Evolutionary conservation across 164 flowering plant genomes (phyloP), one percentile per base, ranked within the genome.

Genomic region (Liriodendron chinense): DNA sequence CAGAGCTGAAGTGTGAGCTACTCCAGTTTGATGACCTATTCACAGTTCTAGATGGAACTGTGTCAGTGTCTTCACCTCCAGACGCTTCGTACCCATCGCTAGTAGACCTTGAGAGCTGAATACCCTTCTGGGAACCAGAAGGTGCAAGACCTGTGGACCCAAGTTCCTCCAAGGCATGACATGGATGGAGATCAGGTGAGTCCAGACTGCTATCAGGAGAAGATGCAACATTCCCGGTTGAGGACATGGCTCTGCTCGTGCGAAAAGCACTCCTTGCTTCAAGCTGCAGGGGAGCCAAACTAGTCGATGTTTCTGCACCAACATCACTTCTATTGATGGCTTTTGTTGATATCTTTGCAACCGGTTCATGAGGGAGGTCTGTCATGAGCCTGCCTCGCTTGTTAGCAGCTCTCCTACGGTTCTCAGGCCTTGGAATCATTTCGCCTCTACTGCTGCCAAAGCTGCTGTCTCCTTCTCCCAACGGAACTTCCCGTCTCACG

Each of bases 31-130:
- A 80, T 49, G 92, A 82, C 78, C 89, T 87, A 9, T 87, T 91
- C 72, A 83, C 75, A 18, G 78, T 72, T 78, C 93, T 84, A 5
- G 92, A 80, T 25, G 94, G 92, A 77, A 93, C 88, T 22, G 82
- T 82, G 74, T 94, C 98, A 81, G 96, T 94, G 69, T 94, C 98
- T 88, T 94, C 98, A 22, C 98, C 98, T 48, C 98, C 98, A 13
- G 98, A 94, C 12, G 98, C 90, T 63, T 94, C 98, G 71, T 94
- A 94, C 25, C 98, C 98, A 81, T 89, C 98, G 78, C 98, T 94
- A 9, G 94, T 87, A 28, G 97, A 94, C 84, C 95, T 89, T 25
- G 97, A 89, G 14, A 91, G 77, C 9, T 88, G 89, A 50, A 90
- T 53, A 50, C 86, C 97, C 56, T 80, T 79, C 65, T 80, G 86